Percentiles rank a stretch among this genome's conserved stretches.
These are phyloP conservation scores for Chalciporus sphaerocephalus DNA, from an alignment of 768 basidiomycete species.

Conservation along the genomic window DNA sequence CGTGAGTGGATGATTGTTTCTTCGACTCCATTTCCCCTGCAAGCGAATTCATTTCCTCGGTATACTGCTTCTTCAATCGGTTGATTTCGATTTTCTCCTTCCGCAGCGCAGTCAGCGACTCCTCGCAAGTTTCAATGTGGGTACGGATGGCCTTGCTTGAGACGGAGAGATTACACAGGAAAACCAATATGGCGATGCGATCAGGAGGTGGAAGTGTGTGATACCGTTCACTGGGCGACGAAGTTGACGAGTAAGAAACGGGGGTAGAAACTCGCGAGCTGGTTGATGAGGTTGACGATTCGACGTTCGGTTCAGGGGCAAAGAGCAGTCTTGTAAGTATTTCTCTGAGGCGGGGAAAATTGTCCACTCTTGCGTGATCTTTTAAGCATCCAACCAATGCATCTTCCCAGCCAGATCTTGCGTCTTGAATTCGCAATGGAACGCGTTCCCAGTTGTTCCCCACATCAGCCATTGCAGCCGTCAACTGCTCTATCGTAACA, in stretches of 20 bases:
- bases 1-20: conserved; percentile 40
- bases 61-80: conserved; percentile 74
- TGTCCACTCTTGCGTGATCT: conserved; percentile 72
- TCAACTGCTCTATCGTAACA: conserved; percentile 58
- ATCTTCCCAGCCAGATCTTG: conserved; percentile 88
- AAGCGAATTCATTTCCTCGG: conserved; percentile 71
- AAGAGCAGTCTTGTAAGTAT: conserved; percentile 73
- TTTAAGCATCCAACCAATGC: conserved; percentile 83
- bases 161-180: conserved; percentile 85
- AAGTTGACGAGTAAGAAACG: conserved; percentile 35
- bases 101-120: conserved; percentile 83
- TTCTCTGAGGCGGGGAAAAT: conserved; percentile 68
- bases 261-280: conserved; percentile 50
- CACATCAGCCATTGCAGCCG: conserved; percentile 66
- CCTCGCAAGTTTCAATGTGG: conserved; percentile 88
- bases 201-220: conserved; percentile 67
- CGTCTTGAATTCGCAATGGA: conserved; percentile 65
- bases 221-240: conserved; percentile 67
- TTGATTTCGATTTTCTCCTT: conserved; percentile 97
- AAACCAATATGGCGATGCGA: conserved; percentile 80
- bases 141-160: conserved; percentile 85
- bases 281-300: conserved; percentile 42
- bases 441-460: conserved; percentile 88
- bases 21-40: conserved; percentile 49
- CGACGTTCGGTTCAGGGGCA: conserved; percentile 47